These are phyloP conservation scores for Artemisia tridentata DNA, from an alignment of 129 eudicot genomes.

Conservation along the genomic window DNA sequence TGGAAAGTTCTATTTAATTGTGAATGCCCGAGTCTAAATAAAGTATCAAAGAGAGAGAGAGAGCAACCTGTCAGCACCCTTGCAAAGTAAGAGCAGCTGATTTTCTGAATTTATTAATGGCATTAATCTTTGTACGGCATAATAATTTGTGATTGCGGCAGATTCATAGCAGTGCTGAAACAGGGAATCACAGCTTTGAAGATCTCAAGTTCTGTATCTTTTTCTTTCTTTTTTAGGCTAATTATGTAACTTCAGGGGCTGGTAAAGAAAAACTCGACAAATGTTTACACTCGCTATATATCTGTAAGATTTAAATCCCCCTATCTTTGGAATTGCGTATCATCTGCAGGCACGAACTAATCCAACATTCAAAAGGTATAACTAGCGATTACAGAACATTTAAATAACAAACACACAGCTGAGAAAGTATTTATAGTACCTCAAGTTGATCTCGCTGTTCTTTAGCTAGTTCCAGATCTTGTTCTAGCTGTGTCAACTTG, in stretches of 20 bases:
- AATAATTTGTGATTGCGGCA: too few species aligned
- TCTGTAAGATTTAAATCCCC: neutral
- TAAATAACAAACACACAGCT: neutral
- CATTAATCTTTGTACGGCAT: too few species aligned
- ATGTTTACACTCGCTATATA: neutral
- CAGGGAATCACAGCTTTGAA: too few species aligned
- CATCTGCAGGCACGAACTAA: neutral
- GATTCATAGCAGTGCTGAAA: too few species aligned
- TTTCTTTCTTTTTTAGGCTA: too few species aligned
- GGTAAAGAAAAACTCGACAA: neutral
- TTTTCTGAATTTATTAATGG: conserved; percentile 67
- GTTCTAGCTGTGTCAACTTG: conserved; percentile 47
- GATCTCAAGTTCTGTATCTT: too few species aligned
- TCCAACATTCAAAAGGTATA: neutral
- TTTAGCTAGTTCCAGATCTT: conserved; percentile 55
- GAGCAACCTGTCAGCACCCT: conserved; percentile 98
- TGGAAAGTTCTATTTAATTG: neutral
- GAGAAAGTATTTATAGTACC: conserved; percentile 39
- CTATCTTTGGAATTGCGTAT: neutral
- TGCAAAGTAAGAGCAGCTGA: conserved; percentile 75
- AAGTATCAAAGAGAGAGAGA: conserved; percentile 19
- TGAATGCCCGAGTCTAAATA: conserved; percentile 1
- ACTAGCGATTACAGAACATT: neutral
- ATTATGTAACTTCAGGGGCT: neutral
- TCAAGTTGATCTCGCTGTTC: conserved; percentile 60